These are phyloP conservation scores for Cladosporium sphaerospermum DNA, from an alignment of 2,329 filamentous ascomycete species.

Conservation along the genomic window DNA sequence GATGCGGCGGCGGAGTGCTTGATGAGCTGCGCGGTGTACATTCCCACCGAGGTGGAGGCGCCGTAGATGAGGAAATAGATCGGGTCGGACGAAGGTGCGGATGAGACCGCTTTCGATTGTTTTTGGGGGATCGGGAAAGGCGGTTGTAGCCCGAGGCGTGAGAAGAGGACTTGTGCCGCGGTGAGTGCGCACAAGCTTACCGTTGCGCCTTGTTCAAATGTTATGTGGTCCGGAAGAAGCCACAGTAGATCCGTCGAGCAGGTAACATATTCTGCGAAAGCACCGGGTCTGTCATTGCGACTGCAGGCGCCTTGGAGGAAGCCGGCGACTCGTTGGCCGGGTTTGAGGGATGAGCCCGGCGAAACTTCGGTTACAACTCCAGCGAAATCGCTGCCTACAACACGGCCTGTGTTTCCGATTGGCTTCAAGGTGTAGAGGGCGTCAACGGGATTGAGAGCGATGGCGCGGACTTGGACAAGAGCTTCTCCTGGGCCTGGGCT, in stretches of 20 bases:
- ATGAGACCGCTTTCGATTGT: neutral
- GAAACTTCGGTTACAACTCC: conserved; percentile 28
- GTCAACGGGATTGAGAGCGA: conserved; percentile 30
- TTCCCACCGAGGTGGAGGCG: conserved; percentile 30
- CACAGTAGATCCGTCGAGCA: conserved; percentile 35
- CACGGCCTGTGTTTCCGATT: conserved; percentile 28
- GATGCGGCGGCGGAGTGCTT: conserved; percentile 15
- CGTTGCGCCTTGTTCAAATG: conserved; percentile 33
- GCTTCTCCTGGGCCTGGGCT: conserved; percentile 15
- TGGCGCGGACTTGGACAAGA: conserved; percentile 22
- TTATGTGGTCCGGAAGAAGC: conserved; percentile 29
- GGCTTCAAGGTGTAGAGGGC: conserved; percentile 33
- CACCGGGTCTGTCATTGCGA: conserved; percentile 38
- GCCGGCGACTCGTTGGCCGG: conserved; percentile 34
- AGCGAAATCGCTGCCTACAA: conserved; percentile 39
- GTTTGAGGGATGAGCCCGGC: neutral
- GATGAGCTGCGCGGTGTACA: conserved; percentile 31
- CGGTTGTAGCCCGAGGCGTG: conserved; percentile 31
- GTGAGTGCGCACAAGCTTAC: conserved; percentile 40
- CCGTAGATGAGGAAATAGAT: conserved; percentile 29
- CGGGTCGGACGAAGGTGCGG: too few species aligned
- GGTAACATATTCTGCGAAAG: conserved; percentile 40
- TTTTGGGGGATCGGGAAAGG: conserved; percentile 26
- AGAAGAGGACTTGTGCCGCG: conserved; percentile 38
- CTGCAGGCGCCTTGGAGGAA: conserved; percentile 42